These are phyloP conservation scores for Wakefieldia striispora DNA, from an alignment of 768 basidiomycete genomes.

Conservation along the genomic window DNA sequence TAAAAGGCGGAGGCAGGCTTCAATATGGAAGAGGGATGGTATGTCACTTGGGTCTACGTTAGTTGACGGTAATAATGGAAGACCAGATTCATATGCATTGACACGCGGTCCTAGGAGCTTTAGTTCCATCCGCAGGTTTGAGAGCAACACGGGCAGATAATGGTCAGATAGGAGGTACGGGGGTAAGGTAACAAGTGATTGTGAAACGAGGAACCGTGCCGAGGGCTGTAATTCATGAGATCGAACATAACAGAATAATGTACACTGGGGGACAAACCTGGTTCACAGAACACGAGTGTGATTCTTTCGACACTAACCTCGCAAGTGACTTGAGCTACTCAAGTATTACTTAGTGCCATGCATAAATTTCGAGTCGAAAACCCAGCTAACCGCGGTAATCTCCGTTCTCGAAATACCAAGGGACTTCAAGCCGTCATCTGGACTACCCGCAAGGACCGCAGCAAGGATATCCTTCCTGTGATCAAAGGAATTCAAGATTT, in stretches of 20 bases:
- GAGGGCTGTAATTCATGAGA: constrained; percentile 42
- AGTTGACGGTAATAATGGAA: constrained; percentile 36
- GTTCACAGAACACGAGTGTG: constrained; percentile 20
- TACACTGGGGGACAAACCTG: constrained; percentile 16
- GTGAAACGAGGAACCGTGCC: constrained; percentile 51
- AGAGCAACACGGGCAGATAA: constrained; percentile 32
- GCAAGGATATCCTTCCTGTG: constrained; percentile 49
- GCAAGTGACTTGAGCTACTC: constrained; percentile 37
- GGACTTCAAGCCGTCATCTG: constrained; percentile 47
- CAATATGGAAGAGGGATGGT: constrained; percentile 45
- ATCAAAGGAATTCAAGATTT: constrained; percentile 35
- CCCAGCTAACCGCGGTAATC: constrained; percentile 45
- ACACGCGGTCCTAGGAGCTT: constrained; percentile 38
- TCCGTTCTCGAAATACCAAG: constrained; percentile 60
- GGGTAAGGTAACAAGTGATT: constrained; percentile 48
- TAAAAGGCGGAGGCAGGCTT: constrained; percentile 56
- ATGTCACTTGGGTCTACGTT: constrained; percentile 14
- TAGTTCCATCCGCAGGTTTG: constrained; percentile 37
- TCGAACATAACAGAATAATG: not conserved
- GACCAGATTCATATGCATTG: constrained; percentile 39
- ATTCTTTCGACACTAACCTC: constrained; percentile 35
- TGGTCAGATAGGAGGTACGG: constrained; percentile 38
- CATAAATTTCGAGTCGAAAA: not conserved
- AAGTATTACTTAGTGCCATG: constrained; percentile 6
- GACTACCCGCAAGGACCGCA: constrained; percentile 34